phyloP scores from a whole-genome alignment of 1,284 basidiomycete species.

The Cystobasidium sp. region DNA sequence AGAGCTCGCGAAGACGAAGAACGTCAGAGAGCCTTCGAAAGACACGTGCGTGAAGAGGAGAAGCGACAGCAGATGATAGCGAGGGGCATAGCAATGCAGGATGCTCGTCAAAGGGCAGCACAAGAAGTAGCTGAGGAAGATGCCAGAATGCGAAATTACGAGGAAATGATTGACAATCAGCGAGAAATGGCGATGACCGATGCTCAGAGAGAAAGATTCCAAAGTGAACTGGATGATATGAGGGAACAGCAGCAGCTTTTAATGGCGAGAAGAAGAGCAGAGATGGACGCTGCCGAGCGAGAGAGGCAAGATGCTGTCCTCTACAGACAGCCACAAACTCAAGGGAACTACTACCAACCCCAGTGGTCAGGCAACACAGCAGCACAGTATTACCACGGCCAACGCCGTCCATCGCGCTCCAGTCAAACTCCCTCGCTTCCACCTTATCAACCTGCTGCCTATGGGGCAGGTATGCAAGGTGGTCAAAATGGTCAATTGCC shows the following conservation, averaged over 20 bases:
- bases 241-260: slow-evolving; percentile 20
- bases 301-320: slow-evolving; percentile 2
- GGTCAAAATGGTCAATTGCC: no score
- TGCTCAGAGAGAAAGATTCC: slow-evolving; percentile 11
- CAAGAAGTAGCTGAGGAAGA: slow-evolving; percentile 35
- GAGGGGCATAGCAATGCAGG: slow-evolving; percentile 16
- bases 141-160: slow-evolving; percentile 12
- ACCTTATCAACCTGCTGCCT: no score
- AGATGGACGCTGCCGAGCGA: neutral
- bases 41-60: slow-evolving; percentile 24
- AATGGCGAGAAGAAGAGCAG: slow-evolving; percentile 2
- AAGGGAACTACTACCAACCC: slow-evolving; percentile 10
- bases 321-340: slow-evolving; percentile 9
- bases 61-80: slow-evolving; percentile 17
- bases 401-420: neutral
- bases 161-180: slow-evolving; percentile 12
- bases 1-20: neutral
- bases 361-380: neutral
- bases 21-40: slow-evolving; percentile 20
- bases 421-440: no score
- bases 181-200: slow-evolving; percentile 29
- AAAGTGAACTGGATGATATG: slow-evolving; percentile 13
- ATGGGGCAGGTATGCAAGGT: no score
- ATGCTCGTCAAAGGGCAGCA: slow-evolving; percentile 29
- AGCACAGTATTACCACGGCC: neutral